Evolutionary conservation across 1,139 yeast genomes (phyloP).

Genomic region (Nakaseomyces bracarensis): DNA sequence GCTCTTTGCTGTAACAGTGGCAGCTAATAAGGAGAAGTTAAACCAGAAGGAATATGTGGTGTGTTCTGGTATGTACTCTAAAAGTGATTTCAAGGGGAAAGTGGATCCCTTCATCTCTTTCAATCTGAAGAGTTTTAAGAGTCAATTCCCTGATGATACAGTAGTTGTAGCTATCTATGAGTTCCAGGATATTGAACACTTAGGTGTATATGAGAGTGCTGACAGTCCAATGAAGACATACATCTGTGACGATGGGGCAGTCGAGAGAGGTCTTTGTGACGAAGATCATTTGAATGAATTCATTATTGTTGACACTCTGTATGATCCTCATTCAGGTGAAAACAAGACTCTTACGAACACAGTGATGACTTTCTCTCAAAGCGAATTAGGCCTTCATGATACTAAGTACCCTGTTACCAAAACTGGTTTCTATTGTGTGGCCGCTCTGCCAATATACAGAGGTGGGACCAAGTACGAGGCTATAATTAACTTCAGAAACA

Average conservation of each 20-base stretch:
- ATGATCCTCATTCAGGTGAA: conserved; percentile 32
- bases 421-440: conserved; percentile 90
- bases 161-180: conserved; percentile 73
- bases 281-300: conserved; percentile 51
- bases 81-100: conserved; percentile 80
- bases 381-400: conserved; percentile 51
- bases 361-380: conserved; percentile 49
- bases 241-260: conserved; percentile 70
- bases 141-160: conserved; percentile 34
- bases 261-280: conserved; percentile 49
- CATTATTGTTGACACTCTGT: conserved; percentile 38
- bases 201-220: conserved; percentile 44
- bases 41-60: conserved; percentile 48
- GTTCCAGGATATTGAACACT: conserved; percentile 59
- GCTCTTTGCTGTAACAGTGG: conserved; percentile 11
- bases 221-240: conserved; percentile 38
- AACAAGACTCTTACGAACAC: conserved; percentile 40
- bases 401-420: conserved; percentile 54
- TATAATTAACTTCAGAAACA: conserved; percentile 71
- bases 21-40: conserved; percentile 45
- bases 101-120: conserved; percentile 54
- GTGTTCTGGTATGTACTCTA: conserved; percentile 86
- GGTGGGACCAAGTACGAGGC: conserved; percentile 46
- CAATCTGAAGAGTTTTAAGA: conserved; percentile 37
- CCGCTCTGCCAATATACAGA: conserved; percentile 41